phyloP scores from a whole-genome alignment of 139 green algal genomes.

The Trebouxia sp. region DNA sequence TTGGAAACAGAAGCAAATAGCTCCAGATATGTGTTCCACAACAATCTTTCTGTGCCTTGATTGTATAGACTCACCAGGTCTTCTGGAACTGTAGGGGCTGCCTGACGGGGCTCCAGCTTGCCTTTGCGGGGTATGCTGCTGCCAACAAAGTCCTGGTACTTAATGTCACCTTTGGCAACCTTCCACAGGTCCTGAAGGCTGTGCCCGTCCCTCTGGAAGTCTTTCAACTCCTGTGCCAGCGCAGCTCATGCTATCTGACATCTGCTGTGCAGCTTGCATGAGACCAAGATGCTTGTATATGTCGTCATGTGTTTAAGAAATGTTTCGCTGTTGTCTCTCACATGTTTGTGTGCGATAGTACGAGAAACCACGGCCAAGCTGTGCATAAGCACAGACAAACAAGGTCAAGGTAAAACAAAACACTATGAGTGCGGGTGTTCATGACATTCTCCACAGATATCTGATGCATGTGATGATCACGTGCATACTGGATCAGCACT shows the following conservation, averaged over 20 bases:
- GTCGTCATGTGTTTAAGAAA: no score
- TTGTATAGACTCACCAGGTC: constrained; percentile 28
- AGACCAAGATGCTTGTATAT: background rate
- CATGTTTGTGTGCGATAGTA: background rate
- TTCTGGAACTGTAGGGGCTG: constrained; percentile 25
- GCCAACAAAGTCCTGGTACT: constrained; percentile 58
- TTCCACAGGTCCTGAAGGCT: constrained; percentile 74
- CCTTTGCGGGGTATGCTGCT: background rate
- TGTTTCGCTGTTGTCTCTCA: no score
- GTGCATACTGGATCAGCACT: no score
- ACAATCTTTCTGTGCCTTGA: no score
- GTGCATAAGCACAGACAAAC: background rate
- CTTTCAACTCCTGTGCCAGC: constrained; percentile 60
- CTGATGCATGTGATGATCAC: no score
- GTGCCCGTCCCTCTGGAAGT: constrained; percentile 51
- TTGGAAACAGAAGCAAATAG: background rate
- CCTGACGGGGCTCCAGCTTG: background rate
- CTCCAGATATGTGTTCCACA: background rate
- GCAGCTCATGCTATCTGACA: background rate
- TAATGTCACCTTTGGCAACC: constrained; percentile 59
- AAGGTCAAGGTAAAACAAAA: no score
- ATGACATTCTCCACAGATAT: no score
- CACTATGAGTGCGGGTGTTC: no score
- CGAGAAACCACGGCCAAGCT: background rate
- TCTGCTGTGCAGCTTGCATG: background rate